These are phyloP conservation scores for Saccharomyces pastorianus DNA, from an alignment of 1,139 yeast species.

Conservation along the genomic window DNA sequence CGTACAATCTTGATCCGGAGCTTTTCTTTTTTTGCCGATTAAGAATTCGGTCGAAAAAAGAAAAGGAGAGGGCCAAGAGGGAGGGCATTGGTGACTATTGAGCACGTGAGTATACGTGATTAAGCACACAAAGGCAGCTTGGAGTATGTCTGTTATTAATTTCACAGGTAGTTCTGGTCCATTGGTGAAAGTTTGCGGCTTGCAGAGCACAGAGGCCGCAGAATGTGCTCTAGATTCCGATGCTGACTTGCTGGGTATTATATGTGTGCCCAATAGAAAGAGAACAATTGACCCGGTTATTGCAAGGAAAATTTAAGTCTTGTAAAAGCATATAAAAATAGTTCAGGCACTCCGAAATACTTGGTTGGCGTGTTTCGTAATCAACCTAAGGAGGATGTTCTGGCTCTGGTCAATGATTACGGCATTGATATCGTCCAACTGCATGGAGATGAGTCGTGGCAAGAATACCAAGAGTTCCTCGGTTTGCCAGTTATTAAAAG, in stretches of 20 bases:
- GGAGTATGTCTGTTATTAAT: not conserved
- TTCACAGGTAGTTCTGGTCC: not conserved
- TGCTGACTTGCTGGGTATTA: slow-evolving; percentile 75
- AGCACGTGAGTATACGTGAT: not conserved
- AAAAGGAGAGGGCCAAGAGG: not conserved
- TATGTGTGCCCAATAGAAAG: slow-evolving; percentile 72
- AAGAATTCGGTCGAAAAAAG: not conserved
- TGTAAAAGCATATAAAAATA: slow-evolving; percentile 21
- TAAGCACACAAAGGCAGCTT: not conserved
- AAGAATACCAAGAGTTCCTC: slow-evolving; percentile 38
- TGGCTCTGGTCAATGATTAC: slow-evolving; percentile 39
- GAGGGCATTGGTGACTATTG: not conserved
- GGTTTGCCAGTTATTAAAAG: slow-evolving; percentile 63
- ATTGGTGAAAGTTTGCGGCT: slow-evolving; percentile 71
- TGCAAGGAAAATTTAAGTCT: slow-evolving; percentile 45
- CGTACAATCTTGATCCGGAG: not conserved
- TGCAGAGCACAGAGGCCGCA: slow-evolving; percentile 64
- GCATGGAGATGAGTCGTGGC: slow-evolving; percentile 75
- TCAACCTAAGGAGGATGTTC: slow-evolving; percentile 60
- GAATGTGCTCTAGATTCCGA: slow-evolving; percentile 56
- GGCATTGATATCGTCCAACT: slow-evolving; percentile 73
- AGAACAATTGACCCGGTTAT: slow-evolving; percentile 54
- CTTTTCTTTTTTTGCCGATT: not conserved
- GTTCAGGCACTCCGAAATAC: slow-evolving; percentile 13
- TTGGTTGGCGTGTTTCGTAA: slow-evolving; percentile 88